Percentiles rank a stretch among this genome's conserved stretches.
Conservation (phyloP, 345 rosid species). For the Physaria fendleri region DNA sequence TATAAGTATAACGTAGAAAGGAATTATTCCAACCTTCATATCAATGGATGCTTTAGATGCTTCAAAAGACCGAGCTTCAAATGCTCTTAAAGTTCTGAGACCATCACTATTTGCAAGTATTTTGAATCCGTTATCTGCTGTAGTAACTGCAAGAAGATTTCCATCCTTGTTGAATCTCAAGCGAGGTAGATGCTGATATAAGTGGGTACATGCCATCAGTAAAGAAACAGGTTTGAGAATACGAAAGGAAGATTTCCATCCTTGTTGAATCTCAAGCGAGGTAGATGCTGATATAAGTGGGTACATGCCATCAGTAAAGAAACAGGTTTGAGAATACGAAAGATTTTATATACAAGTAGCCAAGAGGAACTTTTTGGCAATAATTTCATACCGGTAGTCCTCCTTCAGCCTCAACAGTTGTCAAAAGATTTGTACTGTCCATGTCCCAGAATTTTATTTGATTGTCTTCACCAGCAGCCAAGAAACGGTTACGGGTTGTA, state of each 20-base stretch:
- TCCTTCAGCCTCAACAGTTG: constrained; percentile 61
- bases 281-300: constrained; percentile 36
- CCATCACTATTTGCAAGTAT: constrained; percentile 60
- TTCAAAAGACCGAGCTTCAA: constrained; percentile 45
- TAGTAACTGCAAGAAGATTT: constrained; percentile 53
- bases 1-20: neutral
- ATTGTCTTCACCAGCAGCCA: constrained; percentile 70
- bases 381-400: constrained; percentile 48
- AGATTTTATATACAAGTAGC: neutral
- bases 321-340: neutral
- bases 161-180: constrained; percentile 77
- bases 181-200: constrained; percentile 45
- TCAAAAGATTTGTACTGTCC: constrained; percentile 49
- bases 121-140: constrained; percentile 55
- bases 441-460: constrained; percentile 71
- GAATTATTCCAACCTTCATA: constrained; percentile 16
- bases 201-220: constrained; percentile 6
- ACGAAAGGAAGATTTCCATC: constrained; percentile 59
- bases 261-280: constrained; percentile 67
- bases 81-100: constrained; percentile 40
- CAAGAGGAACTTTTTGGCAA: neutral
- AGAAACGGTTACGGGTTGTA: constrained; percentile 51
- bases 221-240: neutral
- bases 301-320: constrained; percentile 12
- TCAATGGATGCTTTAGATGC: constrained; percentile 37